Base-by-base conservation (phyloP, 2,329 filamentous ascomycete genomes). In the Colletotrichum sp. region DNA sequence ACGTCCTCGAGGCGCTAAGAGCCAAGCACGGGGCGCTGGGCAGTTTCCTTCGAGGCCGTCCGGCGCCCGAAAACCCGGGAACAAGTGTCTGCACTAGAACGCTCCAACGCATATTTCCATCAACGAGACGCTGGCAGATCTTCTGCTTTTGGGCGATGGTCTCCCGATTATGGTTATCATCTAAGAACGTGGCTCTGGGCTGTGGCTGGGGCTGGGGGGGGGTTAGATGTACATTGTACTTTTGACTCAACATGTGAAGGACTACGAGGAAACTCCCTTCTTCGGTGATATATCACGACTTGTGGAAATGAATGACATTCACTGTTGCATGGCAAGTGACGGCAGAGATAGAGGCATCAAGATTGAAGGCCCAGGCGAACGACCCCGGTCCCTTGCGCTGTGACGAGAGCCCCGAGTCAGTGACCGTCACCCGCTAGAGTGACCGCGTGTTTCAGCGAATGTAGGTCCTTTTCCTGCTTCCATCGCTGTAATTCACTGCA, bases 361-460 rank as follows among this genome's bases (percentile, higher is more conserved):
- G 34, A 62, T 38, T 62, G 59, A 38, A 62, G 59, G 59, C 59
- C 9, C 59, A 27, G 11, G 13, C 12, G 13, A 11, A 29, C 12
- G 8, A 70, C 18, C 70, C 70, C 61, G 54, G 67, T 18, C 21
- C 61, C 38, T 27, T 61, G 61, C 61, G 34, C 21, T 36, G 59
- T 27, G 27, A 70, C 61, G 54, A 69, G 15, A 62, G 33, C 31
- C 21, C 54, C 63, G 70, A 66, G 70, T 73, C 70, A 70, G 38
- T 59, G 47, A 57, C 21, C 38, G 16, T 29, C 43, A 51, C 21
- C 15, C 16, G 54, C 43, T 63, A 21, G 21, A 21, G 34, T 29
- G 63, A 55, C 63, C 47, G 66, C 61, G 61, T 69, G 67, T 66
- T 73, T 73, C 67, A 73, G 70, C 43, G 67, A 65, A 54, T 31